A percentile compares a stretch with the other conserved stretches of the same genome.
Evolutionary conservation across 495 filamentous ascomycete species (phyloP).

Genomic region (Parathielavia hyrcaniae): DNA sequence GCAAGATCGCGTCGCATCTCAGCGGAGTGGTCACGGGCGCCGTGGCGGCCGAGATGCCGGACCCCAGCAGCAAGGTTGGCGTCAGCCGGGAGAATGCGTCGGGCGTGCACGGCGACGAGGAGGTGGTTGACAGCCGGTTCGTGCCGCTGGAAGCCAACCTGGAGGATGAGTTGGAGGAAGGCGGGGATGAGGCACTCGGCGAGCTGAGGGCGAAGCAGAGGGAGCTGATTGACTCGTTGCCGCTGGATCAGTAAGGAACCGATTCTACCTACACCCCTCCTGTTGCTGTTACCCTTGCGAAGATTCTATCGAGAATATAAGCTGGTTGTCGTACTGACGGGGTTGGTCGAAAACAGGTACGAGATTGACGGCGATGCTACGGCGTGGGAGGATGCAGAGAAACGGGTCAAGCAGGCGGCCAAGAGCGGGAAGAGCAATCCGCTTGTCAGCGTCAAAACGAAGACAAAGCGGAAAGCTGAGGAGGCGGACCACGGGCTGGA

Average conservation of each 20-base stretch:
- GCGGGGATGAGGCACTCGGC: constrained; percentile 64
- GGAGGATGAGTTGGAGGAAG: constrained; percentile 82
- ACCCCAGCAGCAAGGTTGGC: constrained; percentile 45
- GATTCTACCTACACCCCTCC: neutral
- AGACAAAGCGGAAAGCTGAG: constrained; percentile 74
- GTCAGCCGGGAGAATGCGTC: constrained; percentile 50
- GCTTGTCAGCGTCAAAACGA: constrained; percentile 80
- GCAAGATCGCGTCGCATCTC: constrained; percentile 77
- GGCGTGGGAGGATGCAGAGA: constrained; percentile 79
- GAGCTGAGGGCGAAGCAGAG: constrained; percentile 67
- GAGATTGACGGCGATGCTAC: constrained; percentile 66
- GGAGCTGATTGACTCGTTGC: constrained; percentile 80
- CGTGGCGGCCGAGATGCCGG: constrained; percentile 63
- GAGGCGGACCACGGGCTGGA: constrained; percentile 50
- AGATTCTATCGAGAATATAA: constrained; percentile 43
- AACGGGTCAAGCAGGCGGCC: constrained; percentile 55
- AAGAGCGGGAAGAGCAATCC: constrained; percentile 54
- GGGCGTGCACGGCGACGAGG: constrained; percentile 55
- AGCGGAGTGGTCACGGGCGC: constrained; percentile 65
- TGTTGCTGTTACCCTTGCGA: constrained; percentile 7
- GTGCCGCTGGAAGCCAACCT: constrained; percentile 63
- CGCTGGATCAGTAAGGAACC: constrained; percentile 71
- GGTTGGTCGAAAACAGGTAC: constrained; percentile 50
- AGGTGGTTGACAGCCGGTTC: constrained; percentile 55
- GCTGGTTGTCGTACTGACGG: no score